phyloP scores from a whole-genome alignment of 345 rosid species.

The Aurinia saxatilis region DNA sequence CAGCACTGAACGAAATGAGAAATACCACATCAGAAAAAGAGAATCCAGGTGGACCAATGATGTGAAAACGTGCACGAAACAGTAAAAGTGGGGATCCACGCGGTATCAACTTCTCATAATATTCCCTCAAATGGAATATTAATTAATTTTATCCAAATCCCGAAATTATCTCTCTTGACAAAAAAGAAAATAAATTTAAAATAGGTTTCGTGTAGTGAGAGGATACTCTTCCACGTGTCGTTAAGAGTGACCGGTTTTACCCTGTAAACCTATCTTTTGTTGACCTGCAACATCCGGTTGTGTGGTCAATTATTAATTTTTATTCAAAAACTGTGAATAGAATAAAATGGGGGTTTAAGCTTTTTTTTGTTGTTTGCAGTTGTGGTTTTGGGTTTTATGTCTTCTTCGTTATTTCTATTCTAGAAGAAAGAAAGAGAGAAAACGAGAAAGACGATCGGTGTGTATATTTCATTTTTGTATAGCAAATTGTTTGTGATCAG shows the following conservation, averaged over 20 bases:
- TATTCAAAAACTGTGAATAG: background rate
- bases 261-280: slow-evolving; percentile 21
- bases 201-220: slow-evolving; percentile 20
- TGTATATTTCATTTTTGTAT: too few relatives aligned
- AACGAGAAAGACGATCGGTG: slow-evolving; percentile 11
- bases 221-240: slow-evolving; percentile 38
- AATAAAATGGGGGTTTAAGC: slow-evolving; percentile 53
- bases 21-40: slow-evolving; percentile 3
- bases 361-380: background rate
- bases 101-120: slow-evolving; percentile 13
- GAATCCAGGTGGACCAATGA: slow-evolving; percentile 24
- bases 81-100: slow-evolving; percentile 13
- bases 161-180: slow-evolving; percentile 5
- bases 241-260: slow-evolving; percentile 7
- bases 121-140: slow-evolving; percentile 14
- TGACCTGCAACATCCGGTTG: slow-evolving; percentile 33
- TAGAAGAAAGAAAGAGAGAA: slow-evolving; percentile 12
- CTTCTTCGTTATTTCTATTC: slow-evolving; percentile 21
- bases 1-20: background rate
- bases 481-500: background rate
- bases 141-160: slow-evolving; percentile 13
- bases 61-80: background rate
- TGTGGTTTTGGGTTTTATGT: slow-evolving; percentile 44
- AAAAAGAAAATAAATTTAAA: slow-evolving; percentile 8
- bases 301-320: slow-evolving; percentile 18